A percentile compares a stretch with the other conserved stretches of the same genome.
Evolutionary conservation across 1,139 yeast genomes (phyloP).

Genomic region (Petasospora fabianii): DNA sequence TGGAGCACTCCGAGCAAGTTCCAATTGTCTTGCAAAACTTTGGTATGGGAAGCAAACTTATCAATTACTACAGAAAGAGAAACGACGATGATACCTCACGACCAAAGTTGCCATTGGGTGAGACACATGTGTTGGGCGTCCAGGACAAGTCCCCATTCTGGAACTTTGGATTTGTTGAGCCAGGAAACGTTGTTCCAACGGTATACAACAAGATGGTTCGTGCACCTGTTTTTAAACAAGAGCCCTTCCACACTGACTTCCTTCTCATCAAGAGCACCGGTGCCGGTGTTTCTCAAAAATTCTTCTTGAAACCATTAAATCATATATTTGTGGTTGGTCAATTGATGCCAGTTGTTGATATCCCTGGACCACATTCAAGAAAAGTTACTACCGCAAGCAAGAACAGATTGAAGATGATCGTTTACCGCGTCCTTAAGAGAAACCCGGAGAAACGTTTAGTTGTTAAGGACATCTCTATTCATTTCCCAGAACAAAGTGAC

Average conservation of each 20-base stretch:
- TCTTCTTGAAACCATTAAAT: conserved; percentile 62
- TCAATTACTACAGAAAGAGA: conserved; percentile 87
- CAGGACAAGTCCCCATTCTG: conserved; percentile 97
- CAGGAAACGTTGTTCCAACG: conserved; percentile 92
- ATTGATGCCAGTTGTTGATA: conserved; percentile 86
- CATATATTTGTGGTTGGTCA: conserved; percentile 88
- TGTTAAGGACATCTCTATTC: conserved; percentile 84
- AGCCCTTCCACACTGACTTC: conserved; percentile 74
- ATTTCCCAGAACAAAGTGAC: conserved; percentile 96
- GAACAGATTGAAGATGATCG: conserved; percentile 90
- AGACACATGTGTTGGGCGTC: conserved; percentile 90
- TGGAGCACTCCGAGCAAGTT: conserved; percentile 89
- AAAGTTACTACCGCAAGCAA: conserved; percentile 92
- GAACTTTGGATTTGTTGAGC: conserved; percentile 97
- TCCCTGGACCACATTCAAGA: conserved; percentile 97
- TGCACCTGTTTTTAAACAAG: conserved; percentile 93
- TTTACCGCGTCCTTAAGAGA: conserved; percentile 79
- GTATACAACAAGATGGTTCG: conserved; percentile 86
- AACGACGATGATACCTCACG: conserved; percentile 78
- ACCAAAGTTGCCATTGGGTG: conserved; percentile 89
- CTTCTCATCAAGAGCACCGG: conserved; percentile 78
- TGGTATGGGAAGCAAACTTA: conserved; percentile 95
- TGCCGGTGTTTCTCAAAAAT: conserved; percentile 56
- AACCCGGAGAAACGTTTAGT: conserved; percentile 71
- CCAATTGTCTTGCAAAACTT: conserved; percentile 82